Evolutionary conservation across 1,139 yeast genomes (phyloP), one percentile per base, ranked within the genome.

Genomic region (Saccharomyces hybrid): DNA sequence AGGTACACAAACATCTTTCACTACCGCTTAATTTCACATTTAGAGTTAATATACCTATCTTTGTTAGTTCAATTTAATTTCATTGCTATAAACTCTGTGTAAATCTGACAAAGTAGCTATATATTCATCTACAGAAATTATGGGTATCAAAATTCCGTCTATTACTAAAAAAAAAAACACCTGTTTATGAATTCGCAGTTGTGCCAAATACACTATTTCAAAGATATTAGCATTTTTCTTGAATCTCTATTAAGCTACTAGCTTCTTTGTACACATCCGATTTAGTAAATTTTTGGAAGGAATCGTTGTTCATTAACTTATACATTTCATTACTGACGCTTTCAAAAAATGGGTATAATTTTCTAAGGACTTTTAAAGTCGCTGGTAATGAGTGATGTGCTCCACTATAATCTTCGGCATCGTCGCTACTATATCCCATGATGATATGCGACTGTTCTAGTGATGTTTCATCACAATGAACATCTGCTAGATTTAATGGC

Each of bases 301-400:
- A 85, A 68, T 88, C 96, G 42, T 71, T 76, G 61, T 84, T 86
- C 87, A 88, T 83, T 68, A 88, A 71, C 47, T 73, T 72, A 61
- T 77, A 79, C 49, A 85, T 77, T 50, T 78, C 78, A n/a, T 60
- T 54, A 9, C 73, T 72, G 16, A 83, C 79, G 25, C 69, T 69
- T n/a, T 73, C 75, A 55, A 78, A 76, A 5, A 78, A 66, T 1
- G 73, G 75, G 26, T 63, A 64, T 52, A 77, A 58, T 57, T 71
- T 65, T 53, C 72, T 70, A 50, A 81, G 60, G 4, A 72, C 62
- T 8, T 63, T 63, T 49, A 78, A 56, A 7, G 76, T 69, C 23
- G 59, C 63, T 1, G 58, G 47, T 16, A 73, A 53, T n/a, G 63
- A 64, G 26, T 59, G 62, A 13, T 59, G 60, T 5, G 66, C 62